Conservation (phyloP, 306 rosid species). For the Ziziphus jujuba region DNA sequence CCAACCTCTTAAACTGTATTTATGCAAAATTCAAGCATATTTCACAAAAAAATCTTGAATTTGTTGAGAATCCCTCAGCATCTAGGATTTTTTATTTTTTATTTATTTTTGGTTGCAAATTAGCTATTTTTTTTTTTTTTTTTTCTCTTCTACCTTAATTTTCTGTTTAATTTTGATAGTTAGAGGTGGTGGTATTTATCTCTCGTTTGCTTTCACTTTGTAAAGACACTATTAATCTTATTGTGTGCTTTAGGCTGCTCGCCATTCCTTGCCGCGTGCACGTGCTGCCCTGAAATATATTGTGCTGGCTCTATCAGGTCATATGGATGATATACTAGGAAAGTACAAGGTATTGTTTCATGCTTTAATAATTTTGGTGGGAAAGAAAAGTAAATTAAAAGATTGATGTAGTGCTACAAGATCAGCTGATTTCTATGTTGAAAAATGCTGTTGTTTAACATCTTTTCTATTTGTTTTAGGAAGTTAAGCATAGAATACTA, state of each 20-base stretch:
- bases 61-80: too few species aligned
- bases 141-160: too few species aligned
- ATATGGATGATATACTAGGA: constrained; percentile 79
- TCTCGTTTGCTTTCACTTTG: constrained; percentile 1
- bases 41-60: too few species aligned
- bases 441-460: constrained; percentile 14
- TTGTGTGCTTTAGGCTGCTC: constrained; percentile 52
- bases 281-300: constrained; percentile 85
- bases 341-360: constrained; percentile 68
- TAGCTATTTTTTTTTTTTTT: too few species aligned
- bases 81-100: too few species aligned
- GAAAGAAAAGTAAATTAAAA: background rate
- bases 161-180: too few species aligned
- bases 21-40: too few species aligned
- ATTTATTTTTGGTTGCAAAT: too few species aligned
- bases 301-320: constrained; percentile 89
- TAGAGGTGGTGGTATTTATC: background rate
- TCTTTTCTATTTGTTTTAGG: constrained; percentile 48
- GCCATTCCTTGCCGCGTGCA: constrained; percentile 54
- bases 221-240: constrained; percentile 1
- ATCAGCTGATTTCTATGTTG: constrained; percentile 13
- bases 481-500: constrained; percentile 77
- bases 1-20: too few species aligned
- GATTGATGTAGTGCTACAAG: background rate
- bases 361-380: background rate